Conservation (phyloP, 2,329 filamentous ascomycete species). For the Teratosphaeria gauchensis region DNA sequence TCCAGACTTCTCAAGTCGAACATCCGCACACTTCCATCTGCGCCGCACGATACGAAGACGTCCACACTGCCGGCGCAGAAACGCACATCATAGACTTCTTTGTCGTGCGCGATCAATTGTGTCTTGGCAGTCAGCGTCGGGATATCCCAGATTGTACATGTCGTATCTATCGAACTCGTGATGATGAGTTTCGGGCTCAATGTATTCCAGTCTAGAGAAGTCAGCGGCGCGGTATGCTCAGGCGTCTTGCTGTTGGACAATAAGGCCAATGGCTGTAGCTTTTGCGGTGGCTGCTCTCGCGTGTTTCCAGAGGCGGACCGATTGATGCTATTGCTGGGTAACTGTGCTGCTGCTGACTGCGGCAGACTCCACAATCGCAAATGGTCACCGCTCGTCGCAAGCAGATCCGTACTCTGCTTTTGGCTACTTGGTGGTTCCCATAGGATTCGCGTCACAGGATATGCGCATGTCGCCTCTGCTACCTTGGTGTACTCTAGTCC, state of each 20-base stretch:
- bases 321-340: conserved; percentile 56
- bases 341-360: conserved; percentile 16
- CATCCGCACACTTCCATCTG: conserved; percentile 96
- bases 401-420: conserved; percentile 88
- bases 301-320: conserved; percentile 53
- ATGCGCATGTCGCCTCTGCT: conserved; percentile 94
- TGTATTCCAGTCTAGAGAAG: conserved; percentile 95
- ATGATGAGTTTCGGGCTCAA: conserved; percentile 96
- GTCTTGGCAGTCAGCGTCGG: conserved; percentile 96
- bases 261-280: conserved; percentile 83
- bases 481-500: conserved; percentile 85
- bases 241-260: conserved; percentile 97
- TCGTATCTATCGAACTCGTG: conserved; percentile 96
- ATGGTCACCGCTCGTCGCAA: conserved; percentile 92
- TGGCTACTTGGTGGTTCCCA: conserved; percentile 95
- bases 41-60: conserved; percentile 94
- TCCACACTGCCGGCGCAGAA: conserved; percentile 99
- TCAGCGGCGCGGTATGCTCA: conserved; percentile 92
- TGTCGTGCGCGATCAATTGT: conserved; percentile 95
- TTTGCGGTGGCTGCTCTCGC: conserved; percentile 55
- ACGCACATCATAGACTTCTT: conserved; percentile 95
- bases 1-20: conserved; percentile 94
- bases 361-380: conserved; percentile 89
- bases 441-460: conserved; percentile 86
- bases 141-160: conserved; percentile 99